Evolutionary conservation across 495 filamentous ascomycete genomes (phyloP), one percentile per base, ranked within the genome.

Genomic region (Neurospora cerealis): DNA sequence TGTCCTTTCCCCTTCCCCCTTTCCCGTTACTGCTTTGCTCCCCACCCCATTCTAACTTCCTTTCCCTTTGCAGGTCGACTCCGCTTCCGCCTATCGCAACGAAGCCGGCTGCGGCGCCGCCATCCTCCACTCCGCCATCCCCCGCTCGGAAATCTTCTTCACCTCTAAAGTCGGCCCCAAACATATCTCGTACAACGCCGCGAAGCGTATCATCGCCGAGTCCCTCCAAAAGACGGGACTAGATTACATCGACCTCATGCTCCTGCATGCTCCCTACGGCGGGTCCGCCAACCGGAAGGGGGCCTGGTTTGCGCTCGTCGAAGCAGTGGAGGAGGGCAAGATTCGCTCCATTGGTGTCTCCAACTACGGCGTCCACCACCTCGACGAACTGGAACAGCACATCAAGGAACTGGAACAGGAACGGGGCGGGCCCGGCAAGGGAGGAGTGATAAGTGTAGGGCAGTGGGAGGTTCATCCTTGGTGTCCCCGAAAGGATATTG

Each of bases 401-500:
- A 94, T 95, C 75, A 86, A 89, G 74, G 85, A 90, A 79, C 83
- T 89, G 7, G 89, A 91, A 76, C 79, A 76, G 19, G 86, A 89
- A 77, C 80, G 85, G 34, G 83, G 89, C 72, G 87, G 87, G 5
- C 48, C 48, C 0, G 54, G 54, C 13, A 86, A 87, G 75, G 92
- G 91, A 9, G 93, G 93, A 4, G 83, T 93, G 28, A 86, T 98
- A 77, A 90, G 89, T 70, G 92, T 97, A 9, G 93, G 92, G 13
- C 94, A 97, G 80, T 93, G 93, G 78, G 95, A 98, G 83, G 83
- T 98, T 21, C 95, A 98, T 79, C 94, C 95, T 2, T 97, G 93
- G 93, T 89, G 91, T n/a, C 85, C 89, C 4, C 85, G 95, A 13
- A 84, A 85, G 8, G 92, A 96, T 76, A 91, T 98, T 38, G 89